Conservation (phyloP, 148 eudicot species). For the Euryodendron excelsum region DNA sequence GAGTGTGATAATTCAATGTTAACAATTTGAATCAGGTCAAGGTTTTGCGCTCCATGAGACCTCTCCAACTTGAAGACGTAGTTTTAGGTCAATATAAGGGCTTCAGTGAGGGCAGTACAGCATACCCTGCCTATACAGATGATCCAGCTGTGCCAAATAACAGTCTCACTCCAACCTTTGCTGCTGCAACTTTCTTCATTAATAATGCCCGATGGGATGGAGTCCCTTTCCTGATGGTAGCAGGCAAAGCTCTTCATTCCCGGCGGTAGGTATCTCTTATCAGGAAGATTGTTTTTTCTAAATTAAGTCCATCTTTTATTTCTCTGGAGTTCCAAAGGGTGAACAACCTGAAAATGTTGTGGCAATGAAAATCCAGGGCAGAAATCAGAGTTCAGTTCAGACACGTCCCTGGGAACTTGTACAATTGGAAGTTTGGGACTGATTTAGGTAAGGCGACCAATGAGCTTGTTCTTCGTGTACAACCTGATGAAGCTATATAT, state of each 20-base stretch:
- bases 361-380: constrained; percentile 43
- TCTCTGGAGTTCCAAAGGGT: too few relatives aligned
- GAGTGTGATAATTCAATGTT: not conserved
- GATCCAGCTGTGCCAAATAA: constrained; percentile 56
- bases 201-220: constrained; percentile 89
- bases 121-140: constrained; percentile 53
- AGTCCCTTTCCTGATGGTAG: constrained; percentile 75
- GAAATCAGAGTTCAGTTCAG: constrained; percentile 73
- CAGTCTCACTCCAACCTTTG: constrained; percentile 62
- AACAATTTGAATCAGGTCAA: constrained; percentile 45
- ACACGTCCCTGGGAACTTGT: constrained; percentile 74
- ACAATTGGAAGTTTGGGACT: constrained; percentile 38
- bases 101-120: constrained; percentile 40
- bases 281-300: too few relatives aligned
- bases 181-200: constrained; percentile 64
- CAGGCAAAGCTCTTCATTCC: constrained; percentile 64
- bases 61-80: constrained; percentile 49
- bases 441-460: constrained; percentile 54
- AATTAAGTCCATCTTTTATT: too few relatives aligned
- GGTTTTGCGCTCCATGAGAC: constrained; percentile 61
- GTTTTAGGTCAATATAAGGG: constrained; percentile 68
- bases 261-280: constrained; percentile 28
- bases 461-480: constrained; percentile 69
- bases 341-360: not conserved
- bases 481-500: constrained; percentile 69